Base-by-base conservation (phyloP, 2,329 filamentous ascomycete species). In the Apiospora pterosperma region DNA sequence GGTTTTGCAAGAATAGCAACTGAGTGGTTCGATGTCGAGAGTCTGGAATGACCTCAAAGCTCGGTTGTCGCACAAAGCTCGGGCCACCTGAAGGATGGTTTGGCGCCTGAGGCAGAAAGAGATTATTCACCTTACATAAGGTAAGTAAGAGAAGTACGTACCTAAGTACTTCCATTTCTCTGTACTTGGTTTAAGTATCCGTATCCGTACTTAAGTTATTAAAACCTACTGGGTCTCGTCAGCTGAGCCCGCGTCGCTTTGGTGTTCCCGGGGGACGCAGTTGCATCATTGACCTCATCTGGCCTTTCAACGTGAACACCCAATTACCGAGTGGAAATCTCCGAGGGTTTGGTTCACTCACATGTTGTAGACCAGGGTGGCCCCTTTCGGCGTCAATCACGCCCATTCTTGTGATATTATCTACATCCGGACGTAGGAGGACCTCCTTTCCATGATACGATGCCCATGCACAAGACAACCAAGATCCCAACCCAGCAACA, bases 21-120 rank as follows among this genome's bases (percentile, higher is more conserved):
- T 42, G 60, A 23, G 60, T 62, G 25, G 60, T 62, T 42, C 60
- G 60, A 62, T 62, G n/a, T 38, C 48, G 60, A 16, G 36, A 31
- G 23, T 41, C 36, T 41, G 28, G 60, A 44, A 62, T 48, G 41
- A 48, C 60, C 60, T 55, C 48, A 34, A 55, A 55, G 48, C 48
- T 55, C 48, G 48, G 48, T 55, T 55, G 48, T 55, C 48, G 28
- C 48, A 55, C 31, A 52, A 55, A 34, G 48, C 48, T 55, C 34
- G 48, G 48, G 8, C 48, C 48, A 55, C 3, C 16, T 28, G 16
- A 5, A 55, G 28, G 48, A 11, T 8, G 42, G 23, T 28, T 19
- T 58, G 36, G 8, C 4, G 59, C 36, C 59, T 60, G 34, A 60
- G 59, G 59, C 59, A 60, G 34, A 60, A 60, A 60, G 21, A 36